These are phyloP conservation scores for Dentipellis fragilis DNA, from an alignment of 768 basidiomycete species.

Conservation along the genomic window DNA sequence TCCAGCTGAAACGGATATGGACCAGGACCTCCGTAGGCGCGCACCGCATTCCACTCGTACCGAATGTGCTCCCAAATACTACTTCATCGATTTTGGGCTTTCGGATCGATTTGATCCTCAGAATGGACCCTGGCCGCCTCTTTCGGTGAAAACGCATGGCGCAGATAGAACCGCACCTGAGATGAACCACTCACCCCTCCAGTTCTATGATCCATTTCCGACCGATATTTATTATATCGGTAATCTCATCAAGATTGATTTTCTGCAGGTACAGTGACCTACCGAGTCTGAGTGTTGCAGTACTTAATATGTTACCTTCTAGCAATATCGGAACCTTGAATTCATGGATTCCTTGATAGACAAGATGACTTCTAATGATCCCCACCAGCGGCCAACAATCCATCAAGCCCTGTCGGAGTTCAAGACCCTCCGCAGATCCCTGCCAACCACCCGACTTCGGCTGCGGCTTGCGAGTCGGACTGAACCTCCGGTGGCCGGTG, in stretches of 20 bases:
- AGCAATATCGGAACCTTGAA: no score
- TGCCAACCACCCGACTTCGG: no score
- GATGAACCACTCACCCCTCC: no score
- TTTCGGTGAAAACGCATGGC: not conserved
- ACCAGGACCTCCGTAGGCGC: conserved; percentile 1
- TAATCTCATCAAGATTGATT: conserved; percentile 8
- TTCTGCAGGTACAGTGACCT: conserved; percentile 14
- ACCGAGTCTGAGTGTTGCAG: no score
- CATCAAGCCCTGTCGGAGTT: no score
- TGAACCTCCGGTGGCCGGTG: no score
- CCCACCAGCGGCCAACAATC: no score
- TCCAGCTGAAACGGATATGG: not conserved
- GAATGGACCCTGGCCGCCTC: not conserved
- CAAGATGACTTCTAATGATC: no score
- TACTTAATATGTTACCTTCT: no score
- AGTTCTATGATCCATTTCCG: not conserved
- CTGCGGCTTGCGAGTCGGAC: no score
- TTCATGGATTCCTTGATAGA: no score
- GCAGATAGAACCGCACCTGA: not conserved
- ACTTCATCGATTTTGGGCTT: conserved; percentile 22
- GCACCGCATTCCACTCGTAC: conserved; percentile 15
- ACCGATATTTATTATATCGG: conserved; percentile 12
- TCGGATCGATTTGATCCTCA: conserved; percentile 13
- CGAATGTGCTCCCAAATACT: conserved; percentile 14
- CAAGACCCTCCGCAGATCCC: no score